Evolutionary conservation across 2,329 filamentous ascomycete genomes (phyloP).

Genomic region (Spiromastix sp.): DNA sequence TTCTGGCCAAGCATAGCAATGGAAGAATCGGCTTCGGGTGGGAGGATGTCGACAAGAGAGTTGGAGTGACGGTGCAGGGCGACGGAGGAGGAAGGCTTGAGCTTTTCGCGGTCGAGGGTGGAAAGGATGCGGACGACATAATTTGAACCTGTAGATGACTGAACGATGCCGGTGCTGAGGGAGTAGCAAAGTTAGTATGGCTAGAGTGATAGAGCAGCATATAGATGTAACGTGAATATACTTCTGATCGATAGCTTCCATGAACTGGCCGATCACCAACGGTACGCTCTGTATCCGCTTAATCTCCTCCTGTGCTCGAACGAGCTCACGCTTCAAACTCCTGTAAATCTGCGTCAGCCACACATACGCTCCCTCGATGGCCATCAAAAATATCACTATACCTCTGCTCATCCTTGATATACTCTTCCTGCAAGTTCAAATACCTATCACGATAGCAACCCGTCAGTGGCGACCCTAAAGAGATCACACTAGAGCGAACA

Average conservation of each 20-base stretch:
- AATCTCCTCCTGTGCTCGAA: conserved; percentile 97
- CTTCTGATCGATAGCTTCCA: conserved; percentile 99
- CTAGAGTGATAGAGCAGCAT: not conserved
- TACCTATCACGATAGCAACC: conserved; percentile 55
- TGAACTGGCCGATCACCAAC: conserved; percentile 96
- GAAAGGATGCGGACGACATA: conserved; percentile 98
- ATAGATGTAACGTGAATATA: too few relatives aligned
- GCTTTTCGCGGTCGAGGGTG: conserved; percentile 92
- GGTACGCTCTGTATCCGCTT: conserved; percentile 98
- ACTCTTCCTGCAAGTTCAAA: conserved; percentile 97
- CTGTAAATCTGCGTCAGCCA: conserved; percentile 33
- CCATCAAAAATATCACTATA: conserved; percentile 20
- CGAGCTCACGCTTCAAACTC: conserved; percentile 92
- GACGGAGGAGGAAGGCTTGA: conserved; percentile 96
- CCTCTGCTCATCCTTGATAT: conserved; percentile 99
- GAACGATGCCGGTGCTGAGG: conserved; percentile 85
- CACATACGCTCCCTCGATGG: conserved; percentile 2
- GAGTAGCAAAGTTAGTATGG: conserved; percentile 2
- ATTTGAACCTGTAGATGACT: conserved; percentile 96
- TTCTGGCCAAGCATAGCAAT: conserved; percentile 96
- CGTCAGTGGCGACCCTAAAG: conserved; percentile 15
- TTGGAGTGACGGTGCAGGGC: conserved; percentile 97
- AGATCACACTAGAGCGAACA: conserved; percentile 5
- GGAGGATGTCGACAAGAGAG: conserved; percentile 93
- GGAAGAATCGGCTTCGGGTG: conserved; percentile 96